Base-by-base conservation (phyloP, 257 asterid species). In the Nyctanthes arbortristis region DNA sequence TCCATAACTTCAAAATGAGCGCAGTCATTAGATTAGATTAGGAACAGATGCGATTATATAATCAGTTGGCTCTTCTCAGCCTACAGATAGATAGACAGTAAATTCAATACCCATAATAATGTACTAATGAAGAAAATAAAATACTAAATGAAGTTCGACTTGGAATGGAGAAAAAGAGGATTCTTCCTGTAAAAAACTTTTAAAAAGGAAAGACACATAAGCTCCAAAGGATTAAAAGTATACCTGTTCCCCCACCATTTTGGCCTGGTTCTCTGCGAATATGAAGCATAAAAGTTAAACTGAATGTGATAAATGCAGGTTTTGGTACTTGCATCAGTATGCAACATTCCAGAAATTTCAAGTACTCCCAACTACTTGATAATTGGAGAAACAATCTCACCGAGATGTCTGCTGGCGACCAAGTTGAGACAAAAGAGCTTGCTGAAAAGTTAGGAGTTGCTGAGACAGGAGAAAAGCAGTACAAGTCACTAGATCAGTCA, bases 211-310 rank as follows among this genome's bases (percentile, higher is more conserved):
- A 45, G 34, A 24, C 24, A 28, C 45, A 36, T 45, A 59, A 27
- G 67, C 31, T 39, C 47, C 20, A 12, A 9, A 20, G 16, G 1
- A 33, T 61, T 29, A 45, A 45, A 49, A 33, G 22, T 37, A 10
- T 71, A 71, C 75, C 75, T 62, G 63, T 43, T 31, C 57, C 81
- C 57, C 78, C 79, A 12, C 73, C 72, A 66, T 64, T 77, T 52
- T 69, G 83, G 56, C 85, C 83, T 5, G 81, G 62, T 66, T 73
- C 82, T 61, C 81, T 79, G 80, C 68, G 75, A 68, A 60, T 9
- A 20, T 65, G 61, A 58, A 32, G 32, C 36, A 66, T 10, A 20
- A 32, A 4, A 22, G 62, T 72, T 60, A 69, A 49, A 49, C 27
- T 49, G 22, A 18, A 20, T 49, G 58, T 22, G 4, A 22, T 22